phyloP scores from a whole-genome alignment of 2,329 filamentous ascomycete species.

The Fusarium fracticaudum region DNA sequence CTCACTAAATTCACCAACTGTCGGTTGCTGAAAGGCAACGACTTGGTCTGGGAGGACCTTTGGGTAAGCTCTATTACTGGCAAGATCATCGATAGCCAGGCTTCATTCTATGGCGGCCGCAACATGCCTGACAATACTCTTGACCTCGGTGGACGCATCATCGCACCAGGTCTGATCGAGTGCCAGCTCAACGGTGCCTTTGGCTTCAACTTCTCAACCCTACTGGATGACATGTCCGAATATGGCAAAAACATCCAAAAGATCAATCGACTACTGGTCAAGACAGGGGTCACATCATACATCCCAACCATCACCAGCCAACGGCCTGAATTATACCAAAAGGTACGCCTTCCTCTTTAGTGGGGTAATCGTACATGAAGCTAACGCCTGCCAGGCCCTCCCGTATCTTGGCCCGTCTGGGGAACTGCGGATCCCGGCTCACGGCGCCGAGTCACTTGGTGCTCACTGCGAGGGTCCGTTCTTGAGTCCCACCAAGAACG shows the following conservation, averaged over 20 bases:
- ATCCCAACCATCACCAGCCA: conserved; percentile 87
- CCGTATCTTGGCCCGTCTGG: conserved; percentile 82
- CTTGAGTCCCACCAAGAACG: conserved; percentile 83
- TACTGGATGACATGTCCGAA: conserved; percentile 72
- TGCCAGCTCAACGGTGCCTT: conserved; percentile 92
- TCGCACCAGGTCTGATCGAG: conserved; percentile 89
- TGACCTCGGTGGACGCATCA: conserved; percentile 82
- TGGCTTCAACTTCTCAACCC: conserved; percentile 89
- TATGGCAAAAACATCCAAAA: conserved; percentile 78
- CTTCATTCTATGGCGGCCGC: conserved; percentile 73
- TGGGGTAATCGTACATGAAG: conserved; percentile 31
- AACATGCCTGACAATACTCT: conserved; percentile 77
- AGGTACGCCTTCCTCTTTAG: conserved; percentile 55
- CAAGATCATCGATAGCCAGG: conserved; percentile 79
- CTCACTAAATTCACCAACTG: conserved; percentile 94
- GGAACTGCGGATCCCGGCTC: conserved; percentile 62
- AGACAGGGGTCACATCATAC: conserved; percentile 88
- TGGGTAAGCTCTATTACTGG: conserved; percentile 87
- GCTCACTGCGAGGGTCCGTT: conserved; percentile 94
- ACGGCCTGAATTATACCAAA: conserved; percentile 81
- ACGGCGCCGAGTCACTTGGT: conserved; percentile 87
- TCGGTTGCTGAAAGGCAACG: conserved; percentile 73
- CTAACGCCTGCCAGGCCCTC: conserved; percentile 62
- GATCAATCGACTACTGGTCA: conserved; percentile 76
- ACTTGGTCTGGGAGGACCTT: conserved; percentile 80